Percentiles rank a stretch among this genome's conserved stretches.
Conservation (phyloP, 1,284 basidiomycete genomes). For the Singerocomus rubriflavus region DNA sequence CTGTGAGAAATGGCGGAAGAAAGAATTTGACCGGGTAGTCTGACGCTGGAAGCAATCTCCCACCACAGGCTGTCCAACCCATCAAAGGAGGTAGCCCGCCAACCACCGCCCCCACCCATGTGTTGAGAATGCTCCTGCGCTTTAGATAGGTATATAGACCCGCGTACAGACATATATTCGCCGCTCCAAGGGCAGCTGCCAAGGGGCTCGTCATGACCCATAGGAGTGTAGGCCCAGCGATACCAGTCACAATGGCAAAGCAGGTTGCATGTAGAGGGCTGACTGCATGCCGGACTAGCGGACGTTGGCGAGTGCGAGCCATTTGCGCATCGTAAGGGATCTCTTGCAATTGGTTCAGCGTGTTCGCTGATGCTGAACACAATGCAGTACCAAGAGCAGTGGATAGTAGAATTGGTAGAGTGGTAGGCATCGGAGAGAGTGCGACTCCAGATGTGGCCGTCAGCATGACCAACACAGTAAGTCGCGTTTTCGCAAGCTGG, state of each 20-base stretch:
- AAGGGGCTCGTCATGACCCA: constrained; percentile 87
- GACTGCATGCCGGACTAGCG: constrained; percentile 84
- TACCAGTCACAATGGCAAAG: constrained; percentile 76
- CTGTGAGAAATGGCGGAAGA: constrained; percentile 48
- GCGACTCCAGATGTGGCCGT: constrained; percentile 94
- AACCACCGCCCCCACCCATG: constrained; percentile 93
- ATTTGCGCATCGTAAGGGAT: constrained; percentile 97
- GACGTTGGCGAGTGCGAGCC: constrained; percentile 84
- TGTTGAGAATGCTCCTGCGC: constrained; percentile 85
- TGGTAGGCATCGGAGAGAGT: constrained; percentile 82
- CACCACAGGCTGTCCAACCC: constrained; percentile 97
- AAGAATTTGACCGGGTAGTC: constrained; percentile 56
- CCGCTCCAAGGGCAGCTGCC: constrained; percentile 80
- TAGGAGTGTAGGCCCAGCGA: constrained; percentile 76
- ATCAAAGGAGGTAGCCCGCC: constrained; percentile 94
- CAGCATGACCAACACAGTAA: constrained; percentile 87
- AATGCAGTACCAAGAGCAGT: constrained; percentile 89
- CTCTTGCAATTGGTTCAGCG: constrained; percentile 95
- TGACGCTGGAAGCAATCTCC: constrained; percentile 66
- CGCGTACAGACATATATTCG: constrained; percentile 89
- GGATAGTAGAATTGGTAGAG: constrained; percentile 79
- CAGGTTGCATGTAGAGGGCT: constrained; percentile 81
- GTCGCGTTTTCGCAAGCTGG: constrained; percentile 84
- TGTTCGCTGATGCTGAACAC: constrained; percentile 91
- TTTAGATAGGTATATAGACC: constrained; percentile 95